Percentiles rank a stretch among this genome's conserved stretches.
These are phyloP conservation scores for Didymella keratinophila DNA, from an alignment of 2,329 filamentous ascomycete genomes.

Conservation along the genomic window DNA sequence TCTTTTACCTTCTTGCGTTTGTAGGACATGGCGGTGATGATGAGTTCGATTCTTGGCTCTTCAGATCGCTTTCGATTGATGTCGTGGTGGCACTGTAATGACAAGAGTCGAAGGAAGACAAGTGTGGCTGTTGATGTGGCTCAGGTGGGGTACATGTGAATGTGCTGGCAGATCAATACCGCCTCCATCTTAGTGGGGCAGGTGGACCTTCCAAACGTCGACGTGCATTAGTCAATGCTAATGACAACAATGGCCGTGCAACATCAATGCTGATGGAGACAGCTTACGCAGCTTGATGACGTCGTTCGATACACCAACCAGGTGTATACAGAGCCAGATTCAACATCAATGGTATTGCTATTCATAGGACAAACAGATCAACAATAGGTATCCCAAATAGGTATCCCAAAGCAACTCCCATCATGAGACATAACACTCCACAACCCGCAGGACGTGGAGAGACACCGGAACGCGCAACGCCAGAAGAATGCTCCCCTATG, in stretches of 20 bases:
- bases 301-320: background rate
- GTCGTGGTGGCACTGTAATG: background rate
- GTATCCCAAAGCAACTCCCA: slow-evolving; percentile 4
- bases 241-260: background rate
- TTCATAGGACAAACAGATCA: slow-evolving; percentile 1
- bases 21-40: slow-evolving; percentile 25
- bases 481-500: slow-evolving; percentile 14
- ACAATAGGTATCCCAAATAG: background rate
- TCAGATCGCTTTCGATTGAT: background rate
- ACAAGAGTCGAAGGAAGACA: background rate
- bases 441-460: slow-evolving; percentile 15
- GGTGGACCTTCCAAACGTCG: slow-evolving; percentile 7
- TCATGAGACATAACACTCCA: slow-evolving; percentile 28
- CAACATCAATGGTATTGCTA: background rate
- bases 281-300: slow-evolving; percentile 7
- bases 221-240: slow-evolving; percentile 10
- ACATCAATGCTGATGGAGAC: background rate
- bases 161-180: slow-evolving; percentile 26
- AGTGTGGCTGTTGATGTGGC: slow-evolving; percentile 18
- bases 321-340: background rate
- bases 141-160: slow-evolving; percentile 35
- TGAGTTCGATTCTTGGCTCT: background rate
- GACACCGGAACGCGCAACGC: slow-evolving; percentile 25
- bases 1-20: slow-evolving; percentile 40
- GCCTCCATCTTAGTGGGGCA: slow-evolving; percentile 21